Conservation (phyloP, 2,329 filamentous ascomycete genomes). For the Escovopsis weberi region DNA sequence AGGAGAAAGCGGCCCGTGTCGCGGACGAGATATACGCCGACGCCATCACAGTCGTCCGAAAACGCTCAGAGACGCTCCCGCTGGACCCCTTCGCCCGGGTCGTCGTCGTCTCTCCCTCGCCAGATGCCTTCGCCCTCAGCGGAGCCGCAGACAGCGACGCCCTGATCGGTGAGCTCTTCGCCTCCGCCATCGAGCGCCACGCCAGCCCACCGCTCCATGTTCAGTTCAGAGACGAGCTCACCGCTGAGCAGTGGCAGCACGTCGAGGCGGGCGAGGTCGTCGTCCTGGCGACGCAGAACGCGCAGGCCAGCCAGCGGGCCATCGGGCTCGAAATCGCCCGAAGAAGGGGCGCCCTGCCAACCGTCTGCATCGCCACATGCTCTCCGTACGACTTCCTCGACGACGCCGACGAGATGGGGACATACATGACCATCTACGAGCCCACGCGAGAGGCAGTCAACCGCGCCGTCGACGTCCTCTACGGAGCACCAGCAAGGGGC, state of each 20-base stretch:
- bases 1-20: conserved; percentile 6
- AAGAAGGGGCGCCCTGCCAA: conserved; percentile 4
- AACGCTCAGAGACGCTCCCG: conserved; percentile 7
- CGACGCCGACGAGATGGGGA: conserved; percentile 6
- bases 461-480: conserved; percentile 9
- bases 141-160: conserved; percentile 12
- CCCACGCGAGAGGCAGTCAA: conserved; percentile 13
- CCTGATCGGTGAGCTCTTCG: background rate
- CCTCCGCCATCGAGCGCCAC: background rate
- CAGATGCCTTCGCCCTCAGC: conserved; percentile 9
- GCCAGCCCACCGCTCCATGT: conserved; percentile 3
- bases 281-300: conserved; percentile 13
- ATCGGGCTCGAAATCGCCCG: conserved; percentile 9
- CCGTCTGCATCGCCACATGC: conserved; percentile 12
- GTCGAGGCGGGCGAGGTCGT: conserved; percentile 11
- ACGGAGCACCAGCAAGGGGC: conserved; percentile 8
- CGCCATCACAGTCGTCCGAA: conserved; percentile 10
- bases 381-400: conserved; percentile 14
- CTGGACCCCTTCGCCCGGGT: conserved; percentile 7
- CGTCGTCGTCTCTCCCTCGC: conserved; percentile 12
- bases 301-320: conserved; percentile 10
- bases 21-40: conserved; percentile 9
- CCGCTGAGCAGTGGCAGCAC: conserved; percentile 8
- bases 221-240: background rate
- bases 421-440: conserved; percentile 13